Evolutionary conservation across 805 yeast species (phyloP).

Genomic region (Lipomyces mesembrius): DNA sequence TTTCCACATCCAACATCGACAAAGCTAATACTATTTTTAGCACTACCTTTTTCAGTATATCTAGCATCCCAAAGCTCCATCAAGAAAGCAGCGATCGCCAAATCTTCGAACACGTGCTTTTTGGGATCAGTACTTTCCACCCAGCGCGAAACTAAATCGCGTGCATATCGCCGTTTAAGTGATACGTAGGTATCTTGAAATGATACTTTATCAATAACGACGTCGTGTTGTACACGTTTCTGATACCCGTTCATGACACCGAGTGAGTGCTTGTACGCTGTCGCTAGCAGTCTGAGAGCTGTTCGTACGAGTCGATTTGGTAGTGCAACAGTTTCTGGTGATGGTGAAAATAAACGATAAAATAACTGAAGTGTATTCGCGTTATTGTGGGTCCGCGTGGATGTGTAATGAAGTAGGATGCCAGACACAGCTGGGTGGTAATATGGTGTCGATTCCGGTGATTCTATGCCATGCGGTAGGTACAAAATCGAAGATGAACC

Average conservation of each 20-base stretch:
- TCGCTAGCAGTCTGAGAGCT: conserved; percentile 76
- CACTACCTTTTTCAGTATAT: conserved; percentile 50
- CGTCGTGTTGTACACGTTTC: conserved; percentile 86
- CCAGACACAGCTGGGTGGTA: conserved; percentile 86
- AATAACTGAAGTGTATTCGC: conserved; percentile 6
- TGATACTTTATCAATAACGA: conserved; percentile 76
- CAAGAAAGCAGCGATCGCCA: conserved; percentile 92
- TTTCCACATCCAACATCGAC: conserved; percentile 95
- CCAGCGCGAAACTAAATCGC: conserved; percentile 78
- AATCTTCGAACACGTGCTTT: conserved; percentile 94
- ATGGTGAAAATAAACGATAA: conserved; percentile 15
- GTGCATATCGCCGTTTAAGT: conserved; percentile 81
- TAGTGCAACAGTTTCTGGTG: not conserved
- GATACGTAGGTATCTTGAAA: conserved; percentile 83
- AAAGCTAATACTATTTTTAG: conserved; percentile 48
- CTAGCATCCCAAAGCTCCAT: conserved; percentile 79
- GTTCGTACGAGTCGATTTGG: conserved; percentile 74
- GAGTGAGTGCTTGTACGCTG: conserved; percentile 79
- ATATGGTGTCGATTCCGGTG: conserved; percentile 71
- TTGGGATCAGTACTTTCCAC: conserved; percentile 92
- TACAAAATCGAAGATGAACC: conserved; percentile 59
- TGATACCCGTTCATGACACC: conserved; percentile 86
- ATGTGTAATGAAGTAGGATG: conserved; percentile 59
- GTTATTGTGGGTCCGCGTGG: not conserved
- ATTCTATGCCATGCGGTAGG: conserved; percentile 67